These are phyloP conservation scores for Galeopsis tetrahit DNA, from an alignment of 257 asterid genomes.

Conservation along the genomic window DNA sequence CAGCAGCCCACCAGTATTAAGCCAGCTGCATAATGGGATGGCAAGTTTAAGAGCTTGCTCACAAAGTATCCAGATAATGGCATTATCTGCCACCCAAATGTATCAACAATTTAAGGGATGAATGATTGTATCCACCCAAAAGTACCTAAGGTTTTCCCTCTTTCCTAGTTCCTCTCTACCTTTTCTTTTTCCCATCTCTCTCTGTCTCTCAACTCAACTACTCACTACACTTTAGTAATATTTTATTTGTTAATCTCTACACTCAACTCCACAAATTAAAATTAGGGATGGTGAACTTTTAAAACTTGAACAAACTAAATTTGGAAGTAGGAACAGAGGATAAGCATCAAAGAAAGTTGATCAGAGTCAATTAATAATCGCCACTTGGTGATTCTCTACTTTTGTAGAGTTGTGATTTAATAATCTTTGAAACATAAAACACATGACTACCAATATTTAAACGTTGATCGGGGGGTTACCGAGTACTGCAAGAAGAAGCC, in stretches of 20 bases:
- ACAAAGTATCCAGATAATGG: conserved; percentile 80
- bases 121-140: neutral
- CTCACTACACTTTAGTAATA: too few relatives aligned
- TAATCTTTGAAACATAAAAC: too few relatives aligned
- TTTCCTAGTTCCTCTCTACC: too few relatives aligned
- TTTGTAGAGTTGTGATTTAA: too few relatives aligned
- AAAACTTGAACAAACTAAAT: neutral
- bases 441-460: too few relatives aligned
- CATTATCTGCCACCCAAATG: conserved; percentile 69
- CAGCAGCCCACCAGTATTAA: conserved; percentile 90
- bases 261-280: too few relatives aligned
- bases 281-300: too few relatives aligned
- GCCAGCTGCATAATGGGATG: conserved; percentile 93
- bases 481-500: conserved; percentile 82
- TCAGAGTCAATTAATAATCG: neutral
- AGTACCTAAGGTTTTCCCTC: too few relatives aligned
- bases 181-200: too few relatives aligned
- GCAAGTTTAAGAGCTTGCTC: conserved; percentile 87
- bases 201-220: too few relatives aligned
- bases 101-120: neutral
- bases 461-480: conserved; percentile 39
- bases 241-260: too few relatives aligned
- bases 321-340: neutral
- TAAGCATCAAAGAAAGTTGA: neutral
- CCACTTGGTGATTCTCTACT: too few relatives aligned